Evolutionary conservation across 305 asterid genomes (phyloP).

Genomic region (Withania somnifera): DNA sequence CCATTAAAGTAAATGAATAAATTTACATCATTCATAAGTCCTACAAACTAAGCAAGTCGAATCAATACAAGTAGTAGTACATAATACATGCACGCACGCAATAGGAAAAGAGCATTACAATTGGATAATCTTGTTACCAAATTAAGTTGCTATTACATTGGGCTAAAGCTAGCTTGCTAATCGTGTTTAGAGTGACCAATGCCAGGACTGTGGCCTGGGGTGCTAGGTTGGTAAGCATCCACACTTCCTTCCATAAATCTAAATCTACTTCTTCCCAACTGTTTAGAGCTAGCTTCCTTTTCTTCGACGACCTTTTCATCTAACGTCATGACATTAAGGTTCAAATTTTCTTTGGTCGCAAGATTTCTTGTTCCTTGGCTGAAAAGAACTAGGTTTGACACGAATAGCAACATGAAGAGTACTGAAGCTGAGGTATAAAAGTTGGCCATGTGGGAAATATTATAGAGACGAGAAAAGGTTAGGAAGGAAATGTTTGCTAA

Average conservation of each 20-base stretch:
- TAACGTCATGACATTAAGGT: not conserved
- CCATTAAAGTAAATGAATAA: not conserved
- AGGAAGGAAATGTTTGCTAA: not conserved
- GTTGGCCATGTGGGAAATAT: constrained; percentile 18
- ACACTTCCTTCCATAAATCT: constrained; percentile 13
- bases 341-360: not conserved
- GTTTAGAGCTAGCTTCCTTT: not conserved
- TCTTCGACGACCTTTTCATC: not conserved
- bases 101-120: not conserved
- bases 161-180: not conserved
- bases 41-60: not conserved
- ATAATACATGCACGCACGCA: not conserved
- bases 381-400: constrained; percentile 16
- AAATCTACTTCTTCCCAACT: constrained; percentile 1
- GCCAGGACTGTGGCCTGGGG: constrained; percentile 59
- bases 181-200: constrained; percentile 63
- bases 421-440: constrained; percentile 2
- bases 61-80: not conserved
- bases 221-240: constrained; percentile 25
- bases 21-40: not conserved
- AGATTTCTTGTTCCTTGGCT: constrained; percentile 28
- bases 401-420: constrained; percentile 12
- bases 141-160: not conserved
- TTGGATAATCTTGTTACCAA: not conserved
- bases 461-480: not conserved